These are phyloP conservation scores for Fomitiporia mediterranea DNA, from an alignment of 1,284 basidiomycete genomes.

Conservation along the genomic window DNA sequence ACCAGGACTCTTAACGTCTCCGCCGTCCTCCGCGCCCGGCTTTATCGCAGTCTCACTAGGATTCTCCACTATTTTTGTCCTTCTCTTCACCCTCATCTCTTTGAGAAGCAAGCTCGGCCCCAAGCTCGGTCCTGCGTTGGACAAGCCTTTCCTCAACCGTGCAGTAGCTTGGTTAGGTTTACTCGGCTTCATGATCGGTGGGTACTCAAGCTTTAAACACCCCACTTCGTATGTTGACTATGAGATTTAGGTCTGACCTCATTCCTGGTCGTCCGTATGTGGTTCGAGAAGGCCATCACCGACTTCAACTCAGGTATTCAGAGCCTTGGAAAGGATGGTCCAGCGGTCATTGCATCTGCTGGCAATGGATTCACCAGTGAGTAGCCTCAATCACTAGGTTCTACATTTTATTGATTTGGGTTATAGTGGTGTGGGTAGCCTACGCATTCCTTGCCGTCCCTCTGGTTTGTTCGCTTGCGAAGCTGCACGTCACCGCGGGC, in stretches of 20 bases:
- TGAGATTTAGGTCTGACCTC: conserved; percentile 48
- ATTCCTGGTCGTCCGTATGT: conserved; percentile 71
- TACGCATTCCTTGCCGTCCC: conserved; percentile 72
- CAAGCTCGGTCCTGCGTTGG: conserved; percentile 45
- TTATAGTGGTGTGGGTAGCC: conserved; percentile 68
- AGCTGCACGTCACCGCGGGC: conserved; percentile 47
- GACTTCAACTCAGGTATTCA: conserved; percentile 68
- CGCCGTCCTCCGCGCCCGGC: conserved; percentile 54
- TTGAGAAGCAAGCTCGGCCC: conserved; percentile 61
- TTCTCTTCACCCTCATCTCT: conserved; percentile 61
- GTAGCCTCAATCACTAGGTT: conserved; percentile 27
- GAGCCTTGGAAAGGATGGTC: conserved; percentile 45
- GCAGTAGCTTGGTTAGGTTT: conserved; percentile 69
- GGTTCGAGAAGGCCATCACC: conserved; percentile 72
- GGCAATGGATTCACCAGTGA: conserved; percentile 74
- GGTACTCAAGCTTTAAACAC: conserved; percentile 28
- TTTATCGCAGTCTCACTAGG: conserved; percentile 61
- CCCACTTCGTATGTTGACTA: conserved; percentile 8
- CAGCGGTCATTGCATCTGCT: conserved; percentile 55
- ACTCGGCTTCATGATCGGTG: conserved; percentile 68
- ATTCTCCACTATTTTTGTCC: conserved; percentile 60
- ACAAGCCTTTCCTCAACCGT: conserved; percentile 55
- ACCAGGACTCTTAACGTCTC: conserved; percentile 55
- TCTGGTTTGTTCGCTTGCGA: conserved; percentile 63
- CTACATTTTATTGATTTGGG: conserved; percentile 10